Evolutionary conservation across 2,329 filamentous ascomycete genomes (phyloP), one percentile per base, ranked within the genome.

Genomic region (Fusarium sp.): DNA sequence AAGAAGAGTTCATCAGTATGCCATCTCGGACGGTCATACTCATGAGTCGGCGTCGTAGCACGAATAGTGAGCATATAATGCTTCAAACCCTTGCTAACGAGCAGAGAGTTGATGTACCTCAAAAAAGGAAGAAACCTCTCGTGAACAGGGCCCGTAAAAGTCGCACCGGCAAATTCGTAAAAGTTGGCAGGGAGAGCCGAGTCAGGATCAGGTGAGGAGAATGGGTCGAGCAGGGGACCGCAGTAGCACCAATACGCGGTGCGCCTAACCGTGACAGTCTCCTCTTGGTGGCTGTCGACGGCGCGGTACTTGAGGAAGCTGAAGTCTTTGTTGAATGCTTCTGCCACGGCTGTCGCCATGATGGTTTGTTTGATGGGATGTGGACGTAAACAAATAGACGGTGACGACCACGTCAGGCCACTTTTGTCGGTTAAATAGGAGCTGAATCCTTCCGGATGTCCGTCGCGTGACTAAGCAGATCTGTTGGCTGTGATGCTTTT

Each of bases 1-100:
- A 80, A 85, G 72, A 85, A 85, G 14, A 83, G 73, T 60, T 85
- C 83, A 65, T 85, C 83, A 0, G 81, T 82, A 63, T 85, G 83
- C 83, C 83, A 85, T 50, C 83, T 75, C 1, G 81, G 80, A 9
- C 67, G 74, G 65, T 85, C 80, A 69, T 79, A 85, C 25, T 84
- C 82, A 31, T 68, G 46, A 0, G 81, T 83, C 0, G 81, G 77
- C 42, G 73, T 80, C 0, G 81, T 82, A 53, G 83, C 83, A 49
- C 83, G 81, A 58, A 85, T 79, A 0, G 83, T 85, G 11, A 85
- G 68, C 77, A 83, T 84, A 68, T 84, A 85, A 70, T 84, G 74
- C 4, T 75, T 67, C 5, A 83, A 69, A 4, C 76, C 77, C 31
- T 78, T 79, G 4, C 62, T 49, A 3, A 58, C n/a, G 34, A 85